Percentiles rank a stretch among this genome's conserved stretches.
Conservation (phyloP, 2,329 filamentous ascomycete species). For the Xylaria arbuscula region DNA sequence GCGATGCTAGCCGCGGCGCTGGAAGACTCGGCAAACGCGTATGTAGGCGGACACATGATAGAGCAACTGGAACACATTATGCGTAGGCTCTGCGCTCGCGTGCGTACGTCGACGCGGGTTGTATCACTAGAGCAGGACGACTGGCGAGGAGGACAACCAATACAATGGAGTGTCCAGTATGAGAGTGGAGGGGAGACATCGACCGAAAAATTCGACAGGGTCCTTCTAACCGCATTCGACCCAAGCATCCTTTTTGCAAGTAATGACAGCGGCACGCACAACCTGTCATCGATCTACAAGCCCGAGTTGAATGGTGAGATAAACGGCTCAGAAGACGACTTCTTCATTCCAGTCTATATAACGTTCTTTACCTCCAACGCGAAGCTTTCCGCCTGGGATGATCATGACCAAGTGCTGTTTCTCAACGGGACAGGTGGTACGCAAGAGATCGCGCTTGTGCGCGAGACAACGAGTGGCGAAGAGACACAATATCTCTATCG, state of each 20-base stretch:
- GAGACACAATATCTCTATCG: slow-evolving; percentile 8
- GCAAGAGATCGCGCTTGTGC: slow-evolving; percentile 1
- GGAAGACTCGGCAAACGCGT: slow-evolving; percentile 37
- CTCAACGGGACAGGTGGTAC: background rate
- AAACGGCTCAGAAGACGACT: background rate
- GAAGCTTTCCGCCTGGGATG: background rate
- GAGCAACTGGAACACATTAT: slow-evolving; percentile 4
- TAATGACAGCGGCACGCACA: background rate
- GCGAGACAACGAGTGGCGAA: background rate
- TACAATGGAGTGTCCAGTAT: background rate
- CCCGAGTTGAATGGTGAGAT: too few species aligned
- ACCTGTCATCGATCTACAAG: background rate
- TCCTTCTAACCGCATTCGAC: slow-evolving; percentile 4
- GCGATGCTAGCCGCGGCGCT: slow-evolving; percentile 35
- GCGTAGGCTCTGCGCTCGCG: slow-evolving; percentile 3
- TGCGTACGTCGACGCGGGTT: slow-evolving; percentile 12
- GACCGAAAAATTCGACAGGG: slow-evolving; percentile 17
- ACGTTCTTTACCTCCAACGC: slow-evolving; percentile 3
- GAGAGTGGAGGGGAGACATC: background rate
- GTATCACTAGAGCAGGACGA: background rate
- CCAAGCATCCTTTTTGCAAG: background rate
- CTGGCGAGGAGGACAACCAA: background rate
- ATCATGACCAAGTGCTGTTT: slow-evolving; percentile 10
- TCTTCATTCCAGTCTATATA: background rate
- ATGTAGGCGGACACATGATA: slow-evolving; percentile 35